Evolutionary conservation across 139 green algal species (phyloP).

Genomic region (Gonium pectorale): DNA sequence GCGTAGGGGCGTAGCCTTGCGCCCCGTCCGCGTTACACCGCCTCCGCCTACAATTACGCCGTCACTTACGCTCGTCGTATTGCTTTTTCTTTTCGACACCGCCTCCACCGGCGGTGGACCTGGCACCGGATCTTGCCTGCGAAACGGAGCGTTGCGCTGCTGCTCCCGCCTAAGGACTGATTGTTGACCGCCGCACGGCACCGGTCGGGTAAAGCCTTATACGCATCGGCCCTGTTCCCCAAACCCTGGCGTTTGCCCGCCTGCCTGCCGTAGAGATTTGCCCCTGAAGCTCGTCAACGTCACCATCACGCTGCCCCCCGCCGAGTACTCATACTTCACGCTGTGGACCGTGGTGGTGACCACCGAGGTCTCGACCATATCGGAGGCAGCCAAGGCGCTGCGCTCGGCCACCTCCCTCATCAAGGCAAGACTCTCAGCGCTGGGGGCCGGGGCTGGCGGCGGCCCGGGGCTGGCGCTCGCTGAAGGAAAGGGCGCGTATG

Average conservation of each 20-base stretch:
- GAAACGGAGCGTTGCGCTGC: background rate
- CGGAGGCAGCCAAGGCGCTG: background rate
- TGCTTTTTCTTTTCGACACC: too few relatives aligned
- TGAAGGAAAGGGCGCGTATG: background rate
- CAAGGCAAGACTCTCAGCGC: background rate
- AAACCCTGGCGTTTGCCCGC: too few relatives aligned
- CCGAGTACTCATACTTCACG: conserved; percentile 26
- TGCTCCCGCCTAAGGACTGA: background rate
- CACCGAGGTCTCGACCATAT: background rate
- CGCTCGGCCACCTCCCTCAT: background rate
- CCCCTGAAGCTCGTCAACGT: background rate
- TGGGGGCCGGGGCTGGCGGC: background rate
- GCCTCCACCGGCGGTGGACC: too few relatives aligned
- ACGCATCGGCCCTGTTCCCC: background rate
- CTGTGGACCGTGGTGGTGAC: conserved; percentile 20
- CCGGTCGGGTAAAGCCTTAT: background rate
- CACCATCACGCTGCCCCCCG: background rate
- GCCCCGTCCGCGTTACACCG: too few relatives aligned
- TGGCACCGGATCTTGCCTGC: background rate
- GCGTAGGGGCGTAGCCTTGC: too few relatives aligned
- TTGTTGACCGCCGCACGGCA: background rate
- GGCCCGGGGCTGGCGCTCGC: background rate
- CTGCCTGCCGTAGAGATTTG: too few relatives aligned
- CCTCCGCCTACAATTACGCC: too few relatives aligned
- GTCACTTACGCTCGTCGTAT: too few relatives aligned